Evolutionary conservation across 768 basidiomycete genomes (phyloP).

Genomic region (Termitomyces sp.): DNA sequence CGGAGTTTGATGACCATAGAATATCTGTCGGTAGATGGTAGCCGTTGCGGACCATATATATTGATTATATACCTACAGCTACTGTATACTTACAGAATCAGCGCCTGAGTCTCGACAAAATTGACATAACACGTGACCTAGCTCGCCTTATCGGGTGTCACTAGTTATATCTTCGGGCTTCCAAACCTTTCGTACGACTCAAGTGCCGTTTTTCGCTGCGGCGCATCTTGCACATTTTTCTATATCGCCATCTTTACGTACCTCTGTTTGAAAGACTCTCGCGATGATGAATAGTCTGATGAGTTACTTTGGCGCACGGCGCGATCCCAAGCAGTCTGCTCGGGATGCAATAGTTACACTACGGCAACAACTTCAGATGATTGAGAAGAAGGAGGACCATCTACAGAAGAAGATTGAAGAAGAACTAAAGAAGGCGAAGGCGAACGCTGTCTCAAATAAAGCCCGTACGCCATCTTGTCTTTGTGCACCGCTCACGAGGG

Average conservation of each 20-base stretch:
- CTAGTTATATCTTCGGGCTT: conserved; percentile 18
- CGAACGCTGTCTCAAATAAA: conserved; percentile 93
- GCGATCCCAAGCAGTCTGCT: conserved; percentile 79
- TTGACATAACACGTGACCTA: conserved; percentile 8
- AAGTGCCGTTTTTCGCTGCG: conserved; percentile 11
- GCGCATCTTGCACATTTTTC: conserved; percentile 6
- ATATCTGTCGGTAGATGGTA: background rate
- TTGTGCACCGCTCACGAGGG: background rate
- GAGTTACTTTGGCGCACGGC: conserved; percentile 84
- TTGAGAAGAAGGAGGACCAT: conserved; percentile 99
- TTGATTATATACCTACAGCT: conserved; percentile 4
- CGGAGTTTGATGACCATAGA: background rate
- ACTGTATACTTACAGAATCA: conserved; percentile 2
- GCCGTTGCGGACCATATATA: conserved; percentile 3
- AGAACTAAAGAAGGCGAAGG: conserved; percentile 85
- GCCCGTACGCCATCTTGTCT: conserved; percentile 54
- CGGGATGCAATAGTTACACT: conserved; percentile 91
- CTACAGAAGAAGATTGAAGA: conserved; percentile 96
- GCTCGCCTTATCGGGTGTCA: conserved; percentile 29
- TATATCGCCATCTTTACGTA: background rate
- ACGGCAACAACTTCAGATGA: conserved; percentile 91
- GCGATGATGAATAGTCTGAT: conserved; percentile 72
- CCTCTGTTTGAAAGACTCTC: background rate
- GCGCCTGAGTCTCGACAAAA: background rate
- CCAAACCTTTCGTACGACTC: conserved; percentile 12